Percentiles rank a stretch among this genome's conserved stretches.
Conservation (phyloP, 257 asterid genomes). For the Solanum sejunctum region DNA sequence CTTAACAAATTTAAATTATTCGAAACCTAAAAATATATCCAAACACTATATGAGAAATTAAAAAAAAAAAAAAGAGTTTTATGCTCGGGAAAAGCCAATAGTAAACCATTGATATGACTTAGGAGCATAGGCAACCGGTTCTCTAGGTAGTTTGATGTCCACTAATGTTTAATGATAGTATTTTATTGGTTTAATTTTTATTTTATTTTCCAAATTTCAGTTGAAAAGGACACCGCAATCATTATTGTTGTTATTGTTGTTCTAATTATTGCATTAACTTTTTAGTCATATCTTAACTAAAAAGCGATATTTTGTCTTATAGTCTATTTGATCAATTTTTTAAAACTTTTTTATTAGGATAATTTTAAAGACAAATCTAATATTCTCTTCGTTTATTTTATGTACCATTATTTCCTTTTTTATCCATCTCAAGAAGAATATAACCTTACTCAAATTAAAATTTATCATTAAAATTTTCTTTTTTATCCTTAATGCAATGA, state of each 20-base stretch:
- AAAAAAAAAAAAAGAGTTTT: no score
- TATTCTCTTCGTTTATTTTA: no score
- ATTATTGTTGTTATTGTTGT: not conserved
- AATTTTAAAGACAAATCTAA: no score
- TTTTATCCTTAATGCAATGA: no score
- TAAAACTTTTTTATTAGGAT: no score
- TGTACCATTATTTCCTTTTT: no score
- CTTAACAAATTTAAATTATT: no score
- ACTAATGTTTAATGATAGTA: not conserved
- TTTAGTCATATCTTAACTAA: not conserved
- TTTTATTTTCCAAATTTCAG: not conserved
- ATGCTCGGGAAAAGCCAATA: not conserved
- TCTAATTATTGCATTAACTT: not conserved
- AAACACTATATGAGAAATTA: not conserved
- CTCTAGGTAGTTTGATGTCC: not conserved
- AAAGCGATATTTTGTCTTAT: not conserved
- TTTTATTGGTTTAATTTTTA: not conserved
- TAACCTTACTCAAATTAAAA: no score
- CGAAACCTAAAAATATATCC: not conserved
- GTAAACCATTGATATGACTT: not conserved
- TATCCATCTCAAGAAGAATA: no score
- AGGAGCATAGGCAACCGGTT: not conserved
- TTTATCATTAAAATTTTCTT: no score
- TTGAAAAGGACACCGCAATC: not conserved
- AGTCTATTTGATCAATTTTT: not conserved